phyloP scores from a whole-genome alignment of 768 basidiomycete species.

The Hydnum rufescens region DNA sequence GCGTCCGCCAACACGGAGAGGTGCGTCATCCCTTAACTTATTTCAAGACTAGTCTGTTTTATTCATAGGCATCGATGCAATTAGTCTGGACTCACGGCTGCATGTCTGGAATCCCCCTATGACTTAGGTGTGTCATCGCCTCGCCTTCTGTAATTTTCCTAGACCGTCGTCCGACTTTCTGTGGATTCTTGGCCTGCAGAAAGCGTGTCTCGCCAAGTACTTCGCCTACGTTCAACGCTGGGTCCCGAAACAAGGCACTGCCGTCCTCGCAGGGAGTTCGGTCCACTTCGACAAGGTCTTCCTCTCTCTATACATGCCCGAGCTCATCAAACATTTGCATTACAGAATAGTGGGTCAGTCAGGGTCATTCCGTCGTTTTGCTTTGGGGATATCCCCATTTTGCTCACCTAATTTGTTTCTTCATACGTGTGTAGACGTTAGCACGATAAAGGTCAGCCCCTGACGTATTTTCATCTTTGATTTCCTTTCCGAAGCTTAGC shows the following conservation, averaged over 20 bases:
- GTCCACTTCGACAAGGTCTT: constrained; percentile 68
- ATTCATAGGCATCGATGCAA: neutral
- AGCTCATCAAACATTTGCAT: constrained; percentile 38
- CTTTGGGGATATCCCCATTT: constrained; percentile 21
- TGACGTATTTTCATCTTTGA: neutral
- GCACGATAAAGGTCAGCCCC: constrained; percentile 47
- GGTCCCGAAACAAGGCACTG: constrained; percentile 45
- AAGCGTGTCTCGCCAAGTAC: too few species aligned
- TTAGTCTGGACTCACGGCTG: constrained; percentile 65
- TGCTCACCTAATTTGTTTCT: neutral
- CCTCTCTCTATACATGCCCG: constrained; percentile 60
- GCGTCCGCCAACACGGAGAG: constrained; percentile 55
- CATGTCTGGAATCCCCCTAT: constrained; percentile 55
- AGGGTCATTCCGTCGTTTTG: neutral
- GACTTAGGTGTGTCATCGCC: constrained; percentile 37
- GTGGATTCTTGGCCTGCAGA: too few species aligned
- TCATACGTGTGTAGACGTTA: constrained; percentile 38
- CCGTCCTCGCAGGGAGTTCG: constrained; percentile 69
- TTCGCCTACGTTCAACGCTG: constrained; percentile 81
- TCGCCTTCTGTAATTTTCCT: constrained; percentile 37
- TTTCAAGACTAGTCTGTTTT: neutral
- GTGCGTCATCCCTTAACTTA: constrained; percentile 22
- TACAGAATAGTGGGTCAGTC: constrained; percentile 19
- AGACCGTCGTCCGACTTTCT: too few species aligned
- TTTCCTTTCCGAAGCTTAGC: too few species aligned